Evolutionary conservation across 306 rosid genomes (phyloP).

Genomic region (Sechiopsis laciniata): DNA sequence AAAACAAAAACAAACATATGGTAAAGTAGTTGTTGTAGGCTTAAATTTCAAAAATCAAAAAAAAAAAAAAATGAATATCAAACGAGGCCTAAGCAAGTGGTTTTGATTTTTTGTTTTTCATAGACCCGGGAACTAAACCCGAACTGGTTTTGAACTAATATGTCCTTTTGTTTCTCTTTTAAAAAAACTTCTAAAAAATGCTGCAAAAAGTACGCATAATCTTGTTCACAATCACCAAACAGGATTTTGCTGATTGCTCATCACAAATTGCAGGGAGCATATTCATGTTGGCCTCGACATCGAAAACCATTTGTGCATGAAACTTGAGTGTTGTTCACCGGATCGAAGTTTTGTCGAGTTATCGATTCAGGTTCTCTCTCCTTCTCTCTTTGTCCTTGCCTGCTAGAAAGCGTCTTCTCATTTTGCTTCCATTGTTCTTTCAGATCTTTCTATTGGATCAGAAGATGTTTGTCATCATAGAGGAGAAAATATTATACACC

Average conservation of each 20-base stretch:
- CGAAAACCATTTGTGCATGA: slow-evolving; percentile 21
- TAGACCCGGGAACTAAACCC: no score
- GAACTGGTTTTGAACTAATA: neutral
- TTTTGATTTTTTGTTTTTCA: no score
- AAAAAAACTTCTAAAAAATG: no score
- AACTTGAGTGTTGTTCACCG: neutral
- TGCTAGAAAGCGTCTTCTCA: neutral
- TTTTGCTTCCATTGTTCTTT: neutral
- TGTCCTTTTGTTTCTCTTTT: no score
- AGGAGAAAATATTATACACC: slow-evolving; percentile 11
- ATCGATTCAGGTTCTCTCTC: slow-evolving; percentile 13
- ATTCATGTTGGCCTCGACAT: slow-evolving; percentile 77
- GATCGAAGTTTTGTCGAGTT: slow-evolving; percentile 9
- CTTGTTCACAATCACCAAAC: neutral
- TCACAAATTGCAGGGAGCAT: slow-evolving; percentile 47
- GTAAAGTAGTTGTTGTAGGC: no score
- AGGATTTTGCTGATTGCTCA: slow-evolving; percentile 16
- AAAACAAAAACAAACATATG: no score
- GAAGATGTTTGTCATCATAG: slow-evolving; percentile 8
- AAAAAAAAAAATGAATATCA: no score
- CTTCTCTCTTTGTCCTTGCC: neutral
- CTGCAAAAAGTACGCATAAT: no score
- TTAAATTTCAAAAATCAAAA: no score
- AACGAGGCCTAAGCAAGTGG: no score
- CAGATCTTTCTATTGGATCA: neutral